These are phyloP conservation scores for Abortiporus biennis DNA, from an alignment of 1,284 basidiomycete genomes.

Conservation along the genomic window DNA sequence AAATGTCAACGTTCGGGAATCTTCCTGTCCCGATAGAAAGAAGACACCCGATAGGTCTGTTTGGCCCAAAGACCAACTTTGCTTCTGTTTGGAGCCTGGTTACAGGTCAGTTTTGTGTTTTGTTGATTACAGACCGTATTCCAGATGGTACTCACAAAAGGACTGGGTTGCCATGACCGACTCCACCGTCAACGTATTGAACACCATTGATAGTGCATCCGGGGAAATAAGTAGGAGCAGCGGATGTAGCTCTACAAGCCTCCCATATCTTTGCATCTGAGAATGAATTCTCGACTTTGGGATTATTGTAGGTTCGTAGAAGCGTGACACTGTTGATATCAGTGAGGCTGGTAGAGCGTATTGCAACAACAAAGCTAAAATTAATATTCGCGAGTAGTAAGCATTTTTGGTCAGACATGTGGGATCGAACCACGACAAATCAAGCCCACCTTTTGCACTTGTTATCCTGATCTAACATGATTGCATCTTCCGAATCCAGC, in stretches of 20 bases:
- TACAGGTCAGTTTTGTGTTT: not conserved
- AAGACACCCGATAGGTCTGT: not conserved
- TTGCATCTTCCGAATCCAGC: not conserved
- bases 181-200: slow-evolving; percentile 1
- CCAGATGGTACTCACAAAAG: not conserved
- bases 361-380: slow-evolving; percentile 1
- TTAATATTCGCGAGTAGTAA: not conserved
- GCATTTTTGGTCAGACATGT: no score
- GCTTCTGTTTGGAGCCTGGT: not conserved
- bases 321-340: not conserved
- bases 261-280: not conserved
- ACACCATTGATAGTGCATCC: not conserved
- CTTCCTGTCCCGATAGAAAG: not conserved
- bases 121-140: not conserved
- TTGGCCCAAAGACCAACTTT: not conserved
- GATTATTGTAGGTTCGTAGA: slow-evolving; percentile 1
- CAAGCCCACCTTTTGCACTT: no score
- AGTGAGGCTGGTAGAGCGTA: not conserved
- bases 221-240: slow-evolving; percentile 3
- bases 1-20: not conserved
- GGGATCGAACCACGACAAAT: no score
- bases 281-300: not conserved
- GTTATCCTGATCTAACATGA: not conserved
- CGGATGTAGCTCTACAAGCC: slow-evolving; percentile 1
- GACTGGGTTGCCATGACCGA: not conserved